Conservation (phyloP, 163 green algal species). For the Scenedesmus sp. region DNA sequence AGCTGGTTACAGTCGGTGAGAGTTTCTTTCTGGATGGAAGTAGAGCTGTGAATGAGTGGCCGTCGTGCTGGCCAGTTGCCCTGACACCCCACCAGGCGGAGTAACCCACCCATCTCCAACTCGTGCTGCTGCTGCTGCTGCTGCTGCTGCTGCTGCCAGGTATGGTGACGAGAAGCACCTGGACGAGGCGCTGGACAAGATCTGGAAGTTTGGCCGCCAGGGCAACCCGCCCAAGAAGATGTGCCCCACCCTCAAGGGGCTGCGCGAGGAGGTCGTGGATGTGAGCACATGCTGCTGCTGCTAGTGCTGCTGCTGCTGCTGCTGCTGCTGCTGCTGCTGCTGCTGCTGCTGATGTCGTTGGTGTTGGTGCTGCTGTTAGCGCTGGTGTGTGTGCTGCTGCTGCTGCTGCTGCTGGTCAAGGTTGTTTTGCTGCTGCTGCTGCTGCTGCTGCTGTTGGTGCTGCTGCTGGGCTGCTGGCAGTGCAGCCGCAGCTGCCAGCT, state of each 20-base stretch:
- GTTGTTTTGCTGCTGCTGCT: neutral
- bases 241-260: slow-evolving; percentile 80
- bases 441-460: neutral
- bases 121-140: neutral
- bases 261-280: slow-evolving; percentile 78
- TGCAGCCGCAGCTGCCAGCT: neutral
- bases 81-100: too few species aligned
- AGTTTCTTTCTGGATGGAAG: too few species aligned
- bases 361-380: neutral
- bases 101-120: too few species aligned
- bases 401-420: neutral
- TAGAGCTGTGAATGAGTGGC: too few species aligned
- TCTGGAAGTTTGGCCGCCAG: slow-evolving; percentile 89
- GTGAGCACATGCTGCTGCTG: neutral
- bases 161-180: slow-evolving; percentile 99
- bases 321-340: neutral
- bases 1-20: too few species aligned
- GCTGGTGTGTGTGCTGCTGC: neutral
- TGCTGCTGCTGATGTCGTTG: neutral
- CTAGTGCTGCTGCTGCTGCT: neutral
- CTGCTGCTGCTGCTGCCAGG: slow-evolving; percentile 57
- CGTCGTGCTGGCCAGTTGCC: too few species aligned
- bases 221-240: slow-evolving; percentile 84
- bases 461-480: neutral
- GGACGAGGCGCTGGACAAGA: slow-evolving; percentile 94